Base-by-base conservation (phyloP, 139 green algal genomes). In the Picocystis salinarum region DNA sequence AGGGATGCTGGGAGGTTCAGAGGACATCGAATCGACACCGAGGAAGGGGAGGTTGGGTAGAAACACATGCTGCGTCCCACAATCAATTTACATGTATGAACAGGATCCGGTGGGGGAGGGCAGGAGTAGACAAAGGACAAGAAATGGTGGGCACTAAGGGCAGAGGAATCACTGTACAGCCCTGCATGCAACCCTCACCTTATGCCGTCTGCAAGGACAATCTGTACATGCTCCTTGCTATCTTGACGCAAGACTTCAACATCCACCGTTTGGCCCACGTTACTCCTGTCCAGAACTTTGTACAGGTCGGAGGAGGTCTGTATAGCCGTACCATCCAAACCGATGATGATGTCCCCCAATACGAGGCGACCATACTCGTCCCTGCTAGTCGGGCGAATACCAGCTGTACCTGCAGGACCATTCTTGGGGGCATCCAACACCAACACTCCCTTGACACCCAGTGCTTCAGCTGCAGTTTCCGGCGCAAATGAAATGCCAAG, bases 401-500 rank as follows among this genome's bases (percentile, higher is more conserved):
- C 80, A 5, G 76, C 74, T 42, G 71, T 76, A 39, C 45, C 64
- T 0, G 82, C 82, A 12, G 78, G 76, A 6, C 78, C 73, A 24
- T 68, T 73, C 30, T 72, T 51, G 2, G 67, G 55, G 0, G 70
- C 67, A 27, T 64, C 66, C n/a, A 92, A 61, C 34, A 93, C 78
- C 36, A 93, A 58, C 40, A 92, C 83, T 40, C 80, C 80, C 28
- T 70, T 51, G 23, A 74, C 40, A 3, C 71, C 71, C 33, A 79
- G 56, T 47, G 67, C 50, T 29, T 69, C 55, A 15, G 28, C 63
- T 1, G 67, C 71, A 42, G 73, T 64, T 46, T 93, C 82, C 6
- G 81, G 77, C 0, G 81, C 81, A 58, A 93, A 92, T 22, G 67
- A 60, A 50, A 93, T 91, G 40, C 82, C 82, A n/a, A 93, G 54